Percentiles rank a stretch among this genome's conserved stretches.
Conservation (phyloP, 768 basidiomycete genomes). For the Calocera viscosa region DNA sequence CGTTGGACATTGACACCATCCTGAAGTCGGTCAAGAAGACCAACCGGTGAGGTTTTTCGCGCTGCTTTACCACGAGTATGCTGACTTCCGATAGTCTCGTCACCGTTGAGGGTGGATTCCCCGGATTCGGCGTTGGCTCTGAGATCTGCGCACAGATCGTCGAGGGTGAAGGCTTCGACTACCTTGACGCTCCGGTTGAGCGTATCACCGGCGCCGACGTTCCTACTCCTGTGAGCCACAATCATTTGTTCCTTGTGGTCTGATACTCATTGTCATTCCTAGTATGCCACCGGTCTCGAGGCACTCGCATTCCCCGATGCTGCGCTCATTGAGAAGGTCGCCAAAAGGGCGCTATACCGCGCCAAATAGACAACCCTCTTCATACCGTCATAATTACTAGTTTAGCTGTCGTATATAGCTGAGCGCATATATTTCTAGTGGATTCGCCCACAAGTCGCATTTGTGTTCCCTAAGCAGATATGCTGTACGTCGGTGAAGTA, state of each 20-base stretch:
- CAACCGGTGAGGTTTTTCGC: constrained; percentile 49
- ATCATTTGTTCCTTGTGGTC: neutral
- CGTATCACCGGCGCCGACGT: constrained; percentile 93
- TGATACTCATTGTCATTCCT: constrained; percentile 2
- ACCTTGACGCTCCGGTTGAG: constrained; percentile 96
- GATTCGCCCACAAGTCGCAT: neutral
- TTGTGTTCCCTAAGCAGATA: no score
- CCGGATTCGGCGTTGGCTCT: constrained; percentile 93
- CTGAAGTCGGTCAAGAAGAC: constrained; percentile 98
- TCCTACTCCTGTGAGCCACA: constrained; percentile 73
- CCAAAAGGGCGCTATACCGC: constrained; percentile 84
- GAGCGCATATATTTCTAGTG: constrained; percentile 4
- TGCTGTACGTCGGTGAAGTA: no score
- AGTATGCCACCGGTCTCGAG: constrained; percentile 90
- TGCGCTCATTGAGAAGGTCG: constrained; percentile 80
- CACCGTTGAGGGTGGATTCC: constrained; percentile 97
- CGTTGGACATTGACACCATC: constrained; percentile 95
- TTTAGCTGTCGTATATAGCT: constrained; percentile 5
- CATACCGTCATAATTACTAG: constrained; percentile 2
- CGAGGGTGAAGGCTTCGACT: constrained; percentile 96
- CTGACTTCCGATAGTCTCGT: constrained; percentile 47
- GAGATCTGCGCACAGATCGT: constrained; percentile 97
- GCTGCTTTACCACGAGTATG: neutral
- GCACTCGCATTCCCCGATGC: constrained; percentile 88
- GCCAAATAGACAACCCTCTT: constrained; percentile 45